Evolutionary conservation across 1,139 yeast species (phyloP).

Genomic region (Pichia sp.): DNA sequence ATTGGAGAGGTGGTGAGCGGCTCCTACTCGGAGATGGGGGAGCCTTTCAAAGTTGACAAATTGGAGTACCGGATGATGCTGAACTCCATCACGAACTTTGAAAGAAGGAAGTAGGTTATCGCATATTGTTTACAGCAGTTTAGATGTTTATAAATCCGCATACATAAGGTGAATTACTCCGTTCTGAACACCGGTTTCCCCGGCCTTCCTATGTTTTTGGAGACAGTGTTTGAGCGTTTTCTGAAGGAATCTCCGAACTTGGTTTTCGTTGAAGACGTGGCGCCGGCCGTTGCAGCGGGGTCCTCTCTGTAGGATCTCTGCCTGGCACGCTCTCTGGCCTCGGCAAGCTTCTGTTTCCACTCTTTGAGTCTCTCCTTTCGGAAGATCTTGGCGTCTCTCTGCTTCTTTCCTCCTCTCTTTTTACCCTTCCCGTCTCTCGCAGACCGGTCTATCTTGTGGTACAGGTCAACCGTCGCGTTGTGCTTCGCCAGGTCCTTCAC

Average conservation of each 20-base stretch:
- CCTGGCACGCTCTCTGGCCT: constrained; percentile 7
- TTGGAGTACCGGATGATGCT: constrained; percentile 43
- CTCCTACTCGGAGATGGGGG: constrained; percentile 18
- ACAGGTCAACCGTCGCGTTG: constrained; percentile 36
- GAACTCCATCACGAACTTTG: constrained; percentile 32
- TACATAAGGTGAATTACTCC: constrained; percentile 29
- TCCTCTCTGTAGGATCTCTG: constrained; percentile 1
- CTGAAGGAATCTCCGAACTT: constrained; percentile 12
- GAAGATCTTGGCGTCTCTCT: constrained; percentile 42
- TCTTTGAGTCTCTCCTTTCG: constrained; percentile 40
- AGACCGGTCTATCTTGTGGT: constrained; percentile 20
- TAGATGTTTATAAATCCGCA: too few relatives aligned
- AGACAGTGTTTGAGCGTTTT: constrained; percentile 3
- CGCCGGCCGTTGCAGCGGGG: background rate
- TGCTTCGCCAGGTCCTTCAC: constrained; percentile 39
- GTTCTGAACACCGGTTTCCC: constrained; percentile 41
- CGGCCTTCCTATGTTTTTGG: constrained; percentile 4
- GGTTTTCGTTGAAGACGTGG: constrained; percentile 3
- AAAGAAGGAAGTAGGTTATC: constrained; percentile 7
- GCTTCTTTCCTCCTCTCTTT: constrained; percentile 43
- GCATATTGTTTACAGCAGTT: background rate
- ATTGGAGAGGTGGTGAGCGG: constrained; percentile 38
- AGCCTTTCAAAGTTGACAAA: constrained; percentile 33
- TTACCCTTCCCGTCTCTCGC: constrained; percentile 25
- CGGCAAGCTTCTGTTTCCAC: constrained; percentile 30